A percentile compares a stretch with the other conserved stretches of the same genome.
Conservation (phyloP, 129 eudicot genomes). For the Saussurea involucrata region DNA sequence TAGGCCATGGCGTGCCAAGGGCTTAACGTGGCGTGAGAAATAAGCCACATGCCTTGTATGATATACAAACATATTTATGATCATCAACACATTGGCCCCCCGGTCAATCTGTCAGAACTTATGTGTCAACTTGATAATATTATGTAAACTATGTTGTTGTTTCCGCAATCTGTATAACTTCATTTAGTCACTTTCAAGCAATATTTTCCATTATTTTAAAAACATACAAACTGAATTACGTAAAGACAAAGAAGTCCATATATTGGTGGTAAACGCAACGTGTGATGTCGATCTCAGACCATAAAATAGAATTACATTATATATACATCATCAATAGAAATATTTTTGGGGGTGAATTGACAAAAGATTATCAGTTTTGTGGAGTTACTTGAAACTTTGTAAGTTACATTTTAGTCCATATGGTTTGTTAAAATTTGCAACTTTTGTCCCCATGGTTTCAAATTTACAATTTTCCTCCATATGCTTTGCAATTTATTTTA, state of each 20-base stretch:
- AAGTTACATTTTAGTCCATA: background rate
- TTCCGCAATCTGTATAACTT: background rate
- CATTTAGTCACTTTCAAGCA: conserved; percentile 1
- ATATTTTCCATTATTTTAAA: background rate
- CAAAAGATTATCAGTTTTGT: conserved; percentile 23
- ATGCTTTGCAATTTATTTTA: background rate
- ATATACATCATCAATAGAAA: conserved; percentile 12
- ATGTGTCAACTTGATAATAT: background rate
- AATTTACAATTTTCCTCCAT: background rate
- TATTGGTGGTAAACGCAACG: conserved; percentile 18
- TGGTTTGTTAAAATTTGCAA: background rate
- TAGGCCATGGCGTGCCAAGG: too few species aligned
- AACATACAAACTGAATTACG: conserved; percentile 6
- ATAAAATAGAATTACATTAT: conserved; percentile 6
- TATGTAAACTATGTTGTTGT: background rate
- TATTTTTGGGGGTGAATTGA: conserved; percentile 5
- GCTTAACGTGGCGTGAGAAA: too few species aligned
- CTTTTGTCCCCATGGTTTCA: background rate
- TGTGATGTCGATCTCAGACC: conserved; percentile 27
- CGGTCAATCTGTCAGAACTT: background rate
- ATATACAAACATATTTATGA: background rate
- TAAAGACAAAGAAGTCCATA: conserved; percentile 1
- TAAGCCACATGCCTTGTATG: background rate
- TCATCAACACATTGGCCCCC: background rate
- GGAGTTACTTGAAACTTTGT: background rate